These are phyloP conservation scores for Mycena sp. DNA, from an alignment of 1,284 basidiomycete genomes.

Conservation along the genomic window DNA sequence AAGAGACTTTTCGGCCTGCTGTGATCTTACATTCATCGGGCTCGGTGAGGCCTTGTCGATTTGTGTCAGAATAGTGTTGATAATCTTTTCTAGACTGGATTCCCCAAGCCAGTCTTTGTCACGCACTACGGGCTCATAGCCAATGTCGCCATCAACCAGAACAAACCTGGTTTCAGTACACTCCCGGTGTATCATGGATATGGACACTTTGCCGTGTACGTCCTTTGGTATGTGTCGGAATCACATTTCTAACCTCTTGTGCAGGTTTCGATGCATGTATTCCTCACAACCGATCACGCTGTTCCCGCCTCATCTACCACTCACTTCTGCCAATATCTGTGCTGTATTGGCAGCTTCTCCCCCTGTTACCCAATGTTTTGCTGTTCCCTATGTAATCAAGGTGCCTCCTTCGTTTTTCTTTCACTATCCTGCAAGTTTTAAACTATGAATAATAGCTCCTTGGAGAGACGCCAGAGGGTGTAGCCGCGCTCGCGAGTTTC, in stretches of 20 bases:
- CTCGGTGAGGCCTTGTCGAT: constrained; percentile 57
- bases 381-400: constrained; percentile 49
- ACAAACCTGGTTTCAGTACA: constrained; percentile 56
- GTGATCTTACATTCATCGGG: constrained; percentile 72
- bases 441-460: constrained; percentile 49
- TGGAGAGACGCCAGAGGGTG: constrained; percentile 59
- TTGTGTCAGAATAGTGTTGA: too few species aligned
- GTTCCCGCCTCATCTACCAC: constrained; percentile 61
- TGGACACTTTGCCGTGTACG: constrained; percentile 56
- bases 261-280: constrained; percentile 47
- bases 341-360: constrained; percentile 42
- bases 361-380: constrained; percentile 38
- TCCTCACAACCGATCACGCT: constrained; percentile 56
- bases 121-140: constrained; percentile 51
- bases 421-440: background rate
- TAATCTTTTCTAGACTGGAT: constrained; percentile 42
- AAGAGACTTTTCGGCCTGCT: constrained; percentile 53
- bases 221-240: background rate
- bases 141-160: constrained; percentile 47
- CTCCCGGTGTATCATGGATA: constrained; percentile 58
- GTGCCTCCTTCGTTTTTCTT: constrained; percentile 25
- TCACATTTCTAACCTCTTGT: constrained; percentile 25
- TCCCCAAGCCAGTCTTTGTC: constrained; percentile 55
- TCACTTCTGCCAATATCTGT: constrained; percentile 60
- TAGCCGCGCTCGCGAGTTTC: constrained; percentile 54